Base-by-base conservation (phyloP, 2,329 filamentous ascomycete genomes). In the Stachybotrys chlorohalonatus region DNA sequence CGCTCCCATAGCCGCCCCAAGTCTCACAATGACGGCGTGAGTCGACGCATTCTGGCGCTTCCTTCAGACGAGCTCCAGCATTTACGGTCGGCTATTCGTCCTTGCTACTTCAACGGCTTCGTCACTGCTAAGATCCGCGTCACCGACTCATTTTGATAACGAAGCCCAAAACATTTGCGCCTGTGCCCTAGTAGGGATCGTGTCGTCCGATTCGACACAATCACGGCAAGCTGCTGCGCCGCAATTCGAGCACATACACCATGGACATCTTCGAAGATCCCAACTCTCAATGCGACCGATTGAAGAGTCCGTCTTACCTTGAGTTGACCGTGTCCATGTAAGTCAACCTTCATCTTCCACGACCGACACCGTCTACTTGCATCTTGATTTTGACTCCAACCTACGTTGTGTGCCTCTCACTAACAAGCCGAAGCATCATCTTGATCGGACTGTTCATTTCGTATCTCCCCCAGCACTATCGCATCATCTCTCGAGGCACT, bases 401-500 rank as follows among this genome's bases (percentile, higher is more conserved):
- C 39, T 45, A 11, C 39, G 11, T 45, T 2, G 39, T 45, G 39
- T 49, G 31, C 51, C 31, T 36, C 49, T 36, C 31, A 24, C 16
- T 47, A 45, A 36, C 15, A 54, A 31, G 16, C 52, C 24, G 11
- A 62, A 84, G 81, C 58, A 67, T 95, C 64, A 90, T 97, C 62
- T 78, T 97, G 58, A 68, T 95, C 62, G 93, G 93, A 55, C 92
- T 97, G 63, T 78, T 96, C 58, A 75, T 95, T 56, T 97, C 93
- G 39, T 99, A 99, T 74, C 80, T 97, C 2, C 94, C 94, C 1
- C 94, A 99, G 69, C 93, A 97, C 72, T 82, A 87, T 69, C 90
- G 94, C 65, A 97, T 99, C 72, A 89, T 96, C 62, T 78, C 82
- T 47, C 84, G 91, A 54, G 83, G 86, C 57, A 94, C 90, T 13